A percentile compares a stretch with the other conserved stretches of the same genome.
phyloP scores from a whole-genome alignment of 2,329 filamentous ascomycete genomes.

The Setomelanomma holmii region DNA sequence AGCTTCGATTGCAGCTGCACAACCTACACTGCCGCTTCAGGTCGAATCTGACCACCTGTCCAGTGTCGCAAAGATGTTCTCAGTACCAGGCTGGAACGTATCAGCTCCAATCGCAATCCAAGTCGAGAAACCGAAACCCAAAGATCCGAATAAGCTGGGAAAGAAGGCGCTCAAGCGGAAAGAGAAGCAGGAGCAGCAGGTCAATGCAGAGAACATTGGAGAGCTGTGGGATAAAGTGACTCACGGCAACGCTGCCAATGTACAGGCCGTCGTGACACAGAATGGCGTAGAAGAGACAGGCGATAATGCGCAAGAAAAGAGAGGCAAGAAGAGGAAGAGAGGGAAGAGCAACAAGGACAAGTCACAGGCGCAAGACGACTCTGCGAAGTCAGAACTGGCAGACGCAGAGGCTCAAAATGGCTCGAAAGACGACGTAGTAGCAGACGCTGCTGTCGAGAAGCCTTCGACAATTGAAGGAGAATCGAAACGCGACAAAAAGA shows the following conservation, averaged over 20 bases:
- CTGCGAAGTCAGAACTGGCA: constrained; percentile 21
- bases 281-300: constrained; percentile 34
- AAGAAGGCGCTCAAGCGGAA: constrained; percentile 65
- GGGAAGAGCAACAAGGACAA: constrained; percentile 34
- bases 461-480: constrained; percentile 21
- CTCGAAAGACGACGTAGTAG: constrained; percentile 19
- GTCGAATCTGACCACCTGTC: not conserved
- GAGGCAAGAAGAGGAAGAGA: constrained; percentile 43
- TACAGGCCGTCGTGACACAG: constrained; percentile 65
- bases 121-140: constrained; percentile 52
- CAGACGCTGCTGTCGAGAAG: constrained; percentile 14
- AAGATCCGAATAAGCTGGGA: constrained; percentile 49
- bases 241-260: constrained; percentile 59
- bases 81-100: constrained; percentile 91
- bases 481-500: constrained; percentile 45
- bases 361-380: constrained; percentile 32
- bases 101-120: constrained; percentile 78
- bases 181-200: constrained; percentile 73
- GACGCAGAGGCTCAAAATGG: constrained; percentile 33
- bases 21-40: not conserved
- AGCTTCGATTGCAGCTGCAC: not conserved
- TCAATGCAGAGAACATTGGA: constrained; percentile 72
- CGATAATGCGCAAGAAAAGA: constrained; percentile 45
- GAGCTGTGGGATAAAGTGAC: constrained; percentile 46
- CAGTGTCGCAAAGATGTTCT: constrained; percentile 70